These are phyloP conservation scores for Tuber magnatum DNA, from an alignment of 495 filamentous ascomycete species.

Conservation along the genomic window DNA sequence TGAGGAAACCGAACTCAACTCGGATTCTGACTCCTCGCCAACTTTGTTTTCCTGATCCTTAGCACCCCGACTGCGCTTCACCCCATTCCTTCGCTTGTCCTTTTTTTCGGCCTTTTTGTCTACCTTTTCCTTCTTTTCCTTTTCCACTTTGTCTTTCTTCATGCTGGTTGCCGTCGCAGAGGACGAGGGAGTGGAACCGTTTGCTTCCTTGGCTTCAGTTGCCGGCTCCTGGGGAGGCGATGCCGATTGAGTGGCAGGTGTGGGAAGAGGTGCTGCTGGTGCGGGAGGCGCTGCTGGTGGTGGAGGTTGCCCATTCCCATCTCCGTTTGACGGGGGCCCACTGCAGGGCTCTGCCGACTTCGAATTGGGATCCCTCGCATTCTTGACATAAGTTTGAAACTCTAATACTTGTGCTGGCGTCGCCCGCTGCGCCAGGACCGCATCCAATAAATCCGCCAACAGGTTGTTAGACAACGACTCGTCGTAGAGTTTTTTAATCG, in stretches of 20 bases:
- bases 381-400: constrained; percentile 44
- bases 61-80: constrained; percentile 22
- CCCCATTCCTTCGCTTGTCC: constrained; percentile 32
- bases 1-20: constrained; percentile 28
- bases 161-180: constrained; percentile 26
- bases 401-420: constrained; percentile 43
- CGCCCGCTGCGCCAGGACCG: constrained; percentile 44
- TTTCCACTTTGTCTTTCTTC: constrained; percentile 33
- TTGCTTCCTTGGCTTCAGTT: constrained; percentile 15
- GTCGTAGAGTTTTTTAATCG: constrained; percentile 44
- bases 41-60: constrained; percentile 19
- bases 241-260: constrained; percentile 6
- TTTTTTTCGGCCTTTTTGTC: constrained; percentile 25
- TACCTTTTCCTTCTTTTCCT: constrained; percentile 30
- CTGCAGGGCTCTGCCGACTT: constrained; percentile 28
- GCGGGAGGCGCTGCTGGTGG: constrained; percentile 11
- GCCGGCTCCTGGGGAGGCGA: constrained; percentile 12
- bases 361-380: constrained; percentile 41
- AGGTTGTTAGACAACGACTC: constrained; percentile 42
- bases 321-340: constrained; percentile 19
- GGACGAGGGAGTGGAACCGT: constrained; percentile 25
- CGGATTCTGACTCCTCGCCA: constrained; percentile 32
- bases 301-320: constrained; percentile 9
- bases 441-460: constrained; percentile 44
- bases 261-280: constrained; percentile 5